Evolutionary conservation across 2,329 filamentous ascomycete genomes (phyloP).

Genomic region (Calonectria honghensis): DNA sequence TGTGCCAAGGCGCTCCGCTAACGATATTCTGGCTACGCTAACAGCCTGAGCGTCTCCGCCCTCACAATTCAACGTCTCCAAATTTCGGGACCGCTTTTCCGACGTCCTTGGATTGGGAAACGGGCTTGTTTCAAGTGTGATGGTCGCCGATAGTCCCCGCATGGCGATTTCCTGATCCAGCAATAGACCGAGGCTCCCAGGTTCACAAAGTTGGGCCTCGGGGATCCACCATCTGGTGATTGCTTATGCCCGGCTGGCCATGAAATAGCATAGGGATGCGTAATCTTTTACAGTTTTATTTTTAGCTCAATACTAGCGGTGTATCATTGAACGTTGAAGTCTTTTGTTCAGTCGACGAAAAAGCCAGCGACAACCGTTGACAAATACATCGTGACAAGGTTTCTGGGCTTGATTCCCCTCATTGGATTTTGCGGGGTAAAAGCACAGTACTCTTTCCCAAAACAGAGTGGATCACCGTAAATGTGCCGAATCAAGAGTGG

Average conservation of each 20-base stretch:
- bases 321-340: neutral
- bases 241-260: neutral
- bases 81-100: neutral
- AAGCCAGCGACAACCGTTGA: neutral
- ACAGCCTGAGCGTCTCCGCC: neutral
- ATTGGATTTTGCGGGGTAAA: slow-evolving; percentile 2
- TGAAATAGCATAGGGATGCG: neutral
- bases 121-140: neutral
- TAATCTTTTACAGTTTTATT: no score
- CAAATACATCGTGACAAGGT: neutral
- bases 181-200: neutral
- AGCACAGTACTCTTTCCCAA: neutral
- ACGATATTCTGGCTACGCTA: neutral
- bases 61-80: neutral
- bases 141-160: neutral
- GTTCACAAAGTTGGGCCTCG: neutral
- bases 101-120: neutral
- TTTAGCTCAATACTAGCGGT: neutral
- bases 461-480: neutral
- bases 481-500: neutral
- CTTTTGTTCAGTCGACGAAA: neutral
- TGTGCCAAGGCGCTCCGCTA: neutral
- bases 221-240: neutral
- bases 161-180: neutral
- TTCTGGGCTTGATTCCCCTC: neutral